Percentiles rank a stretch among this genome's conserved stretches.
These are phyloP conservation scores for Panus rudis DNA, from an alignment of 768 basidiomycete species.

Conservation along the genomic window DNA sequence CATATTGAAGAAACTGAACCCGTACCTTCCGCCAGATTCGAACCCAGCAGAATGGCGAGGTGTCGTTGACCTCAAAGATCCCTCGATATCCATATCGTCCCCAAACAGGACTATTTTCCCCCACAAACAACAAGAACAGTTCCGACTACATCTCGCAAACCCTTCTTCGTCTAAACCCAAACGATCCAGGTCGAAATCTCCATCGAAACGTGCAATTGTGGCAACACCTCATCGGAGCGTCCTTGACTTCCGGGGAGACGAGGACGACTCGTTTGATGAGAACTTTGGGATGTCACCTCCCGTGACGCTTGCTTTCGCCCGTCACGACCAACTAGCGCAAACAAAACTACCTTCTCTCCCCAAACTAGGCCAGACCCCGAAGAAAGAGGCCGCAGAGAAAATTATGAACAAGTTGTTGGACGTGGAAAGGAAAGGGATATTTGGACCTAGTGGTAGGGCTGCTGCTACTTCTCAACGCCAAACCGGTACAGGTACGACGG, in stretches of 20 bases:
- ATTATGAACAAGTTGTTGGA: conserved; percentile 58
- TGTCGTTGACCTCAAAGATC: conserved; percentile 62
- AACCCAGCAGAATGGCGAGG: conserved; percentile 60
- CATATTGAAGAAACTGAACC: conserved; percentile 45
- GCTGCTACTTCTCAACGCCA: conserved; percentile 3
- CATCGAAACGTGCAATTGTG: conserved; percentile 10
- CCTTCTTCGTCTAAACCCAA: background rate
- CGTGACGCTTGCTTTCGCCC: conserved; percentile 45
- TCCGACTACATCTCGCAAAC: background rate
- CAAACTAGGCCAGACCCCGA: conserved; percentile 55
- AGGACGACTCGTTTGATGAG: conserved; percentile 31
- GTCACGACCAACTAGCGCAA: conserved; percentile 24
- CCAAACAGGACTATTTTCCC: conserved; percentile 26
- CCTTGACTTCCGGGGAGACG: too few species aligned
- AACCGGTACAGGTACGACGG: conserved; percentile 19
- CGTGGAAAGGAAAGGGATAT: conserved; percentile 14
- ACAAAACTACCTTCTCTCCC: too few species aligned
- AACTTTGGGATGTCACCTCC: conserved; percentile 45
- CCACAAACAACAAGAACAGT: conserved; percentile 2
- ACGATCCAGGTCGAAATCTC: background rate
- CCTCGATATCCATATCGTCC: conserved; percentile 40
- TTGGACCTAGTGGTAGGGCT: conserved; percentile 1
- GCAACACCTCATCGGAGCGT: conserved; percentile 10
- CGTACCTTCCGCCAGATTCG: conserved; percentile 49
- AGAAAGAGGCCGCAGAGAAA: conserved; percentile 61